phyloP scores from a whole-genome alignment of 2,329 filamentous ascomycete genomes.

The Alternaria infectoria region DNA sequence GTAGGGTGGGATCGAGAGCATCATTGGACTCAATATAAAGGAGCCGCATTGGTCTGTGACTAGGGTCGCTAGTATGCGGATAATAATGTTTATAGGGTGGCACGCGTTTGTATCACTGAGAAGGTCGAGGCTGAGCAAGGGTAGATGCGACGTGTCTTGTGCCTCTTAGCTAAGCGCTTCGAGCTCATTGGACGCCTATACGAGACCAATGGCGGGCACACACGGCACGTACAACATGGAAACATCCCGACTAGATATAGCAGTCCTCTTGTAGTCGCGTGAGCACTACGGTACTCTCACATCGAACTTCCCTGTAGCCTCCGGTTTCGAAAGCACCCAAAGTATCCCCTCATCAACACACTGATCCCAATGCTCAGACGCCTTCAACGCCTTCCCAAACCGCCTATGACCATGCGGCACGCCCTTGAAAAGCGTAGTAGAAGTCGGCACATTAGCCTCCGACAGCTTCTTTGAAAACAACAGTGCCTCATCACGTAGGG shows the following conservation, averaged over 20 bases:
- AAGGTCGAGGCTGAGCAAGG: background rate
- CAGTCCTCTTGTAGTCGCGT: background rate
- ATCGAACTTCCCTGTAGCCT: conserved; percentile 41
- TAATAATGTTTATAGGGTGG: background rate
- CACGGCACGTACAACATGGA: background rate
- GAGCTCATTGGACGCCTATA: background rate
- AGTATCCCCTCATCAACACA: conserved; percentile 53
- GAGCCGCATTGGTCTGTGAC: background rate
- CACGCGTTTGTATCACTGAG: background rate
- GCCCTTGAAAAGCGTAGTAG: conserved; percentile 58
- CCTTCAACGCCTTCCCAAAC: conserved; percentile 51
- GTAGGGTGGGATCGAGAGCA: background rate
- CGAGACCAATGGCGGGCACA: background rate
- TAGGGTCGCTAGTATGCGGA: background rate
- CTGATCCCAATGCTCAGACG: conserved; percentile 52
- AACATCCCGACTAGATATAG: background rate
- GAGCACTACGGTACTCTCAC: conserved; percentile 31
- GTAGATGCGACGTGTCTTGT: background rate
- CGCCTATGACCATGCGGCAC: conserved; percentile 62
- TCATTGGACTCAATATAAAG: background rate
- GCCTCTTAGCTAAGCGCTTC: background rate
- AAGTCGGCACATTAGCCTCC: conserved; percentile 57
- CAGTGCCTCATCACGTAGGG: conserved; percentile 57
- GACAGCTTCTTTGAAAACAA: conserved; percentile 54
- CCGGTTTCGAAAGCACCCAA: conserved; percentile 50